A percentile compares a stretch with the other conserved stretches of the same genome.
These are phyloP conservation scores for Fusarium sp. DNA, from an alignment of 2,329 filamentous ascomycete genomes.

Conservation along the genomic window DNA sequence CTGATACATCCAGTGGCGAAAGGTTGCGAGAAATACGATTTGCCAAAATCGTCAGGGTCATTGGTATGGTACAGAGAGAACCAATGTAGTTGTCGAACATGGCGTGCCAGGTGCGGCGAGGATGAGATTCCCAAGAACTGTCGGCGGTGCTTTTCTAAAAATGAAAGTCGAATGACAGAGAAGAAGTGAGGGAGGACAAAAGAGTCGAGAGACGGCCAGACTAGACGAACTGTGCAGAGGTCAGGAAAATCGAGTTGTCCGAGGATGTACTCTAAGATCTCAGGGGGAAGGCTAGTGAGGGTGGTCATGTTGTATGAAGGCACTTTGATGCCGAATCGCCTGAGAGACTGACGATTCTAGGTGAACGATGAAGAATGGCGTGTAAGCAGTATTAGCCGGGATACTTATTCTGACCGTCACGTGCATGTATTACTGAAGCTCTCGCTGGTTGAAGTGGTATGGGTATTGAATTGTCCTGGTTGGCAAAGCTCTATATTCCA, in stretches of 20 bases:
- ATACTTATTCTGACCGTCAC: not conserved
- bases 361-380: not conserved
- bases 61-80: not conserved
- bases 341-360: too few relatives aligned
- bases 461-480: not conserved
- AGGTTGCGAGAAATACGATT: not conserved
- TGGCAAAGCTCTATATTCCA: not conserved
- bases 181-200: not conserved
- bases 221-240: not conserved
- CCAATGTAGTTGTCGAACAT: not conserved
- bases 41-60: not conserved
- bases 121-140: not conserved
- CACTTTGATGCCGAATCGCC: too few relatives aligned
- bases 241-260: not conserved
- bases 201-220: not conserved
- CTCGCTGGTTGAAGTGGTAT: too few relatives aligned
- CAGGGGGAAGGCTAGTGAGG: not conserved
- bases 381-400: not conserved
- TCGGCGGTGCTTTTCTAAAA: not conserved
- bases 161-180: not conserved
- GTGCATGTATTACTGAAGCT: not conserved
- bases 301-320: too few relatives aligned
- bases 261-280: not conserved
- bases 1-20: not conserved
- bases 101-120: not conserved